Conservation (phyloP, 2,329 filamentous ascomycete species). For the Penicillium sumatraense region DNA sequence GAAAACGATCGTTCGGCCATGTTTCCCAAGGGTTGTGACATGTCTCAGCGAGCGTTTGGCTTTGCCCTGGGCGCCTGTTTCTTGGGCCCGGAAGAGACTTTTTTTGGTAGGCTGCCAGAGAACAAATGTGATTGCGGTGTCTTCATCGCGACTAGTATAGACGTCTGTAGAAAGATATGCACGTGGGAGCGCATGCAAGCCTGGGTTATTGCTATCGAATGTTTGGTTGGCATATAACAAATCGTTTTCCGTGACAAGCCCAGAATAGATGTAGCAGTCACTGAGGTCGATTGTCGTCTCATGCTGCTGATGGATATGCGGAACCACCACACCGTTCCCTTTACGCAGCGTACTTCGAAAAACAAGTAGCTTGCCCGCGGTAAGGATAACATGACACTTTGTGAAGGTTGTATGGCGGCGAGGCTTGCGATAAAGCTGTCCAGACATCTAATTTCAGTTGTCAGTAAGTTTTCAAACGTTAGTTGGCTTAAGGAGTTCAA, state of each 20-base stretch:
- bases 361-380: conserved; percentile 63
- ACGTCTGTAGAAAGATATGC: conserved; percentile 62
- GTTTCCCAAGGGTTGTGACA: conserved; percentile 64
- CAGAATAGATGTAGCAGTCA: conserved; percentile 70
- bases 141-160: conserved; percentile 67
- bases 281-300: conserved; percentile 63
- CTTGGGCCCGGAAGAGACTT: conserved; percentile 57
- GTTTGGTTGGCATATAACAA: conserved; percentile 68
- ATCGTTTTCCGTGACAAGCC: conserved; percentile 65
- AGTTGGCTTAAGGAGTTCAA: not conserved
- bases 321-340: conserved; percentile 58
- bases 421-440: conserved; percentile 67
- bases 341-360: conserved; percentile 65
- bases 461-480: not conserved
- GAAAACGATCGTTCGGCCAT: conserved; percentile 68
- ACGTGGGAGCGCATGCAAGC: conserved; percentile 62
- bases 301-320: conserved; percentile 66
- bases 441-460: conserved; percentile 54
- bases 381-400: conserved; percentile 64
- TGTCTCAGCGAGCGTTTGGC: conserved; percentile 56
- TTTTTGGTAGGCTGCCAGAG: conserved; percentile 66
- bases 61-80: conserved; percentile 44
- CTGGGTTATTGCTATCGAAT: conserved; percentile 66
- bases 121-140: conserved; percentile 70
- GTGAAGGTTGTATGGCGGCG: conserved; percentile 66